Percentiles rank a stretch among this genome's conserved stretches.
Evolutionary conservation across 345 rosid genomes (phyloP).

Genomic region (Microthlaspi erraticum): DNA sequence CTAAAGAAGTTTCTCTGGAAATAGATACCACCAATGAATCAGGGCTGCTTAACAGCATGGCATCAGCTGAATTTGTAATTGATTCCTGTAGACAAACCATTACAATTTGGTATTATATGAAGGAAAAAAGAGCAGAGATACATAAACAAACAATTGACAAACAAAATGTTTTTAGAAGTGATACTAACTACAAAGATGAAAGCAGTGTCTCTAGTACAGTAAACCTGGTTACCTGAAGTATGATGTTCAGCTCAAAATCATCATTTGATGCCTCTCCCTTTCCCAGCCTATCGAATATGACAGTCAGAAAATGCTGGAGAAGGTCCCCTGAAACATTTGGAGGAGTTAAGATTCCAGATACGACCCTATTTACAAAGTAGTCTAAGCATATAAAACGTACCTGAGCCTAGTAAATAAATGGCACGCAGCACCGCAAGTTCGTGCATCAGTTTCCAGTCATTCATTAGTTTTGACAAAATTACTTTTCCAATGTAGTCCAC

Average conservation of each 20-base stretch:
- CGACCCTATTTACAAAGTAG: constrained; percentile 21
- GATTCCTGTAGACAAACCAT: constrained; percentile 70
- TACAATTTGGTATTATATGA: constrained; percentile 25
- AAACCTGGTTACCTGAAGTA: constrained; percentile 72
- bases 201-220: constrained; percentile 10
- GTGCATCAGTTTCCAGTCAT: constrained; percentile 94
- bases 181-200: constrained; percentile 6
- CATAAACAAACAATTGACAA: constrained; percentile 3
- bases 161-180: background rate
- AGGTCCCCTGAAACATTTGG: constrained; percentile 72
- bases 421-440: constrained; percentile 97
- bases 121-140: constrained; percentile 26
- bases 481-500: constrained; percentile 79
- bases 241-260: constrained; percentile 88
- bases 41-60: constrained; percentile 74
- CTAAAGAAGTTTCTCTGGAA: constrained; percentile 56
- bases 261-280: constrained; percentile 92
- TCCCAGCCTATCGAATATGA: constrained; percentile 78
- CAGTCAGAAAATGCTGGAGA: constrained; percentile 88
- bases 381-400: constrained; percentile 47
- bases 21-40: constrained; percentile 82
- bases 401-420: constrained; percentile 96
- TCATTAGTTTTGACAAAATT: constrained; percentile 83
- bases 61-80: constrained; percentile 91
- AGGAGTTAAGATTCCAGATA: constrained; percentile 23